phyloP scores from a whole-genome alignment of 257 asterid genomes.

The Capsicum baccatum region DNA sequence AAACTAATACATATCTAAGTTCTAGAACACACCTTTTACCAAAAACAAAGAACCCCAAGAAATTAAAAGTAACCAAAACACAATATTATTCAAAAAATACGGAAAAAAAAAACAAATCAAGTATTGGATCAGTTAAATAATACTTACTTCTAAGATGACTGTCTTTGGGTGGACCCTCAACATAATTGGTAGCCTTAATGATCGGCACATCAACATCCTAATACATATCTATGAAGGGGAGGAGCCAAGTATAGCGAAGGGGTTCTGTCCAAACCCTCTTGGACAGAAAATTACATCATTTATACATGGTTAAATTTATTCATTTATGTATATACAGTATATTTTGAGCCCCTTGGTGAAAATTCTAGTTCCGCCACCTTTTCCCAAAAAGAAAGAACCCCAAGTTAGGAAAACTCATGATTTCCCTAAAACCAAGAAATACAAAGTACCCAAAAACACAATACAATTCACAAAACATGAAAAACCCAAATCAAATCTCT shows the following conservation, averaged over 20 bases:
- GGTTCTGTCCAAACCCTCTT: no score
- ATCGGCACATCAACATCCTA: slow-evolving; percentile 62
- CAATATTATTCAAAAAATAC: background rate
- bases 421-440: slow-evolving; percentile 35
- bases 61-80: background rate
- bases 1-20: background rate
- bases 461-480: background rate
- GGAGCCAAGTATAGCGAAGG: no score
- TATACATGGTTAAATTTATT: no score
- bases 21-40: background rate
- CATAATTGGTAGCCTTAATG: slow-evolving; percentile 98
- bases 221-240: no score
- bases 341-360: no score
- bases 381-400: background rate
- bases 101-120: background rate
- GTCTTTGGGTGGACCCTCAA: slow-evolving; percentile 92
- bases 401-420: slow-evolving; percentile 23
- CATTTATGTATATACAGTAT: no score
- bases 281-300: no score
- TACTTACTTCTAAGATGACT: slow-evolving; percentile 85
- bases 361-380: background rate
- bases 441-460: slow-evolving; percentile 30
- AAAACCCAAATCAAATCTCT: slow-evolving; percentile 43
- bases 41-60: slow-evolving; percentile 8
- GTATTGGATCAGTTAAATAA: slow-evolving; percentile 30